Evolutionary conservation across 1,284 basidiomycete genomes (phyloP).

Genomic region (Papiliotrema laurentii): DNA sequence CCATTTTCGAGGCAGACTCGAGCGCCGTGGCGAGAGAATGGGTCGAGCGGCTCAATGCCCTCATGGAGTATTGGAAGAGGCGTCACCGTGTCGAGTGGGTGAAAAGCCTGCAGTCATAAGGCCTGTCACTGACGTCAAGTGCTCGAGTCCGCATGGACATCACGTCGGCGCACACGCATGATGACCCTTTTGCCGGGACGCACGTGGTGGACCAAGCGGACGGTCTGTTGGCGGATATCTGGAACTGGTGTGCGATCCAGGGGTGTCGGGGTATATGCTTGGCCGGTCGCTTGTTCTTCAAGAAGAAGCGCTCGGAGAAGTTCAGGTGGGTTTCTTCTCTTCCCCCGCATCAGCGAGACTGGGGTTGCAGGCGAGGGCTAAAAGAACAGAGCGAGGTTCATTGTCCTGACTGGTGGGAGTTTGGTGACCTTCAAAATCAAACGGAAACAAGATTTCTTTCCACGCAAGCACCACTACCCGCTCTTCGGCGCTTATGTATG

Average conservation of each 20-base stretch:
- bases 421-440: slow-evolving; percentile 38
- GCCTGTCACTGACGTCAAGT: slow-evolving; percentile 11
- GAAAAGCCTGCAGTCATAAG: background rate
- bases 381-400: slow-evolving; percentile 22
- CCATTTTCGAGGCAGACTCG: slow-evolving; percentile 29
- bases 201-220: slow-evolving; percentile 16
- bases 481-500: slow-evolving; percentile 45
- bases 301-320: slow-evolving; percentile 28
- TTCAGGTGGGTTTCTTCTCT: slow-evolving; percentile 45
- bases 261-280: slow-evolving; percentile 39
- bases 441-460: slow-evolving; percentile 21
- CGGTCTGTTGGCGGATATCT: slow-evolving; percentile 27
- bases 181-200: slow-evolving; percentile 20
- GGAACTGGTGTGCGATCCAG: slow-evolving; percentile 45
- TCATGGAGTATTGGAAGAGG: slow-evolving; percentile 38
- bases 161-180: slow-evolving; percentile 9
- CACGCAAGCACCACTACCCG: slow-evolving; percentile 29
- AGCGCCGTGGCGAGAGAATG: slow-evolving; percentile 36
- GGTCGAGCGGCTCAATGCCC: slow-evolving; percentile 27
- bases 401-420: slow-evolving; percentile 34
- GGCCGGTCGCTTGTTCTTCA: slow-evolving; percentile 38
- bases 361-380: background rate
- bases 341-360: background rate
- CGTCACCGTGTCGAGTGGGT: slow-evolving; percentile 42
- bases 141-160: slow-evolving; percentile 45